These are phyloP conservation scores for Pyrenophora teres DNA, from an alignment of 2,329 filamentous ascomycete genomes.

Conservation along the genomic window DNA sequence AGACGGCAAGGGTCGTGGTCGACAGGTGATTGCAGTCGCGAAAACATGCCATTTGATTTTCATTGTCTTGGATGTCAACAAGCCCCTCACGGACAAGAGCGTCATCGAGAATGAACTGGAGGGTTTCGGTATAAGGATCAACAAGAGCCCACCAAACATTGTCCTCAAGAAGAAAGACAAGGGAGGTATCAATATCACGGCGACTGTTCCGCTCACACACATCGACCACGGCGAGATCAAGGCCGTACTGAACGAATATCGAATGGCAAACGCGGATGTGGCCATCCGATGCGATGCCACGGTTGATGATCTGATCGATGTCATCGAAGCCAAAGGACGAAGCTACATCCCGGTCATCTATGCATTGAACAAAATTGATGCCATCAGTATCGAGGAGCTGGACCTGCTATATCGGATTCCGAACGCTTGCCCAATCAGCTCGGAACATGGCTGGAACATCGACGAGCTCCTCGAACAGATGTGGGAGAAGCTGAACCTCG, in stretches of 20 bases:
- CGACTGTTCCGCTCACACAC: conserved; percentile 86
- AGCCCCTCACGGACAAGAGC: conserved; percentile 94
- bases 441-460: conserved; percentile 93
- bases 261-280: conserved; percentile 94
- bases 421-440: conserved; percentile 95
- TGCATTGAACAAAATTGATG: conserved; percentile 98
- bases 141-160: conserved; percentile 96
- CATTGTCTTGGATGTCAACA: conserved; percentile 98
- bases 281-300: conserved; percentile 97
- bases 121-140: conserved; percentile 96
- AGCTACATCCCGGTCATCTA: conserved; percentile 99
- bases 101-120: conserved; percentile 95
- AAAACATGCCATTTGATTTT: conserved; percentile 99
- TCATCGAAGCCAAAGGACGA: conserved; percentile 90
- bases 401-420: conserved; percentile 96
- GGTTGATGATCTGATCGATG: conserved; percentile 93
- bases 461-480: conserved; percentile 96
- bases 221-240: conserved; percentile 97
- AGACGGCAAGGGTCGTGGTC: conserved; percentile 94
- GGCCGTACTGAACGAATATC: conserved; percentile 96
- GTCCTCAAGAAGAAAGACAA: conserved; percentile 99
- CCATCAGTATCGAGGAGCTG: conserved; percentile 96
- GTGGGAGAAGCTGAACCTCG: conserved; percentile 95
- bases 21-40: conserved; percentile 97
- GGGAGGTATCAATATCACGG: conserved; percentile 94